Conservation (phyloP, 495 filamentous ascomycete genomes). For the Terfezia boudieri region DNA sequence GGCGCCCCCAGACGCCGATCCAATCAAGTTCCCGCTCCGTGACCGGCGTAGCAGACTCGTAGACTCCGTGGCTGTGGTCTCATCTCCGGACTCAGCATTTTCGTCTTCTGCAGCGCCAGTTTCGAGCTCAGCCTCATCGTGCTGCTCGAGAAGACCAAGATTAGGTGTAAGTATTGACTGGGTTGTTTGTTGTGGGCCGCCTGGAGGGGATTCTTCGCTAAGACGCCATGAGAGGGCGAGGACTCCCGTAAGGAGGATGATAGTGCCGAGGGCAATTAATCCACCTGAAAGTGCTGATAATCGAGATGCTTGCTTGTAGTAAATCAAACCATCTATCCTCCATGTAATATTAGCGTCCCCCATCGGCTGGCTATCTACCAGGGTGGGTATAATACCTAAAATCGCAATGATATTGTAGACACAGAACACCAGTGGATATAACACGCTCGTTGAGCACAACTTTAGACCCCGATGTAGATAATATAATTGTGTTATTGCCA, state of each 20-base stretch:
- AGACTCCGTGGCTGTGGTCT: conserved; percentile 20
- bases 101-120: conserved; percentile 22
- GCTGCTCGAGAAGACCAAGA: conserved; percentile 40
- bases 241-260: conserved; percentile 68
- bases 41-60: conserved; percentile 23
- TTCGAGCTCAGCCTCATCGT: conserved; percentile 35
- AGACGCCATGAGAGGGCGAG: conserved; percentile 87
- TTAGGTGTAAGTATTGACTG: conserved; percentile 45
- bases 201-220: conserved; percentile 32
- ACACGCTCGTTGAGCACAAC: conserved; percentile 78
- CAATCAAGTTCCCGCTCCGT: too few relatives aligned
- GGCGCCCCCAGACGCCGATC: conserved; percentile 16
- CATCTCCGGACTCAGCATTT: conserved; percentile 23
- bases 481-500: conserved; percentile 83
- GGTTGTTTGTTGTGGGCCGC: conserved; percentile 29
- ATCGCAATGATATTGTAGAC: conserved; percentile 99
- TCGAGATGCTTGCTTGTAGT: conserved; percentile 72
- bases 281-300: conserved; percentile 52
- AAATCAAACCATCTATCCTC: conserved; percentile 60
- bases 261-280: conserved; percentile 70
- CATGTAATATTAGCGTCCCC: too few relatives aligned
- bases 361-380: too few relatives aligned
- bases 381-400: conserved; percentile 19
- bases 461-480: conserved; percentile 87
- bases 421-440: conserved; percentile 97